Percentiles rank a stretch among this genome's conserved stretches.
Conservation (phyloP, 2,329 filamentous ascomycete genomes). For the Talaromyces atroroseus region DNA sequence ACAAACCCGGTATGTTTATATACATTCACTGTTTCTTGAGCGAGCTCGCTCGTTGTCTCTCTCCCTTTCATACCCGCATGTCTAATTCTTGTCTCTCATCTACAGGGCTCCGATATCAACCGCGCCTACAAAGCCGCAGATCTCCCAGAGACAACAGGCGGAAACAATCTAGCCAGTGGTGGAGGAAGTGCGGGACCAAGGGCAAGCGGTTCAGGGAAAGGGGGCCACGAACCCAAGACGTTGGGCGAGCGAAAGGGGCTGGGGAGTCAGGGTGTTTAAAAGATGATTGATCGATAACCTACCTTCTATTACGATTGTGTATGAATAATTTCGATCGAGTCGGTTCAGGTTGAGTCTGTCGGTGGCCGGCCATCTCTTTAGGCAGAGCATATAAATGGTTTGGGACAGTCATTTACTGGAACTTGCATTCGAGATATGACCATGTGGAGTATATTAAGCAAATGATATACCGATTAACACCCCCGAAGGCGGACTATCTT, state of each 20-base stretch:
- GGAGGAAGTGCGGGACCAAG: slow-evolving; percentile 21
- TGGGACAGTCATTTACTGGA: background rate
- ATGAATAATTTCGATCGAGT: background rate
- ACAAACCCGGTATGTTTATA: slow-evolving; percentile 17
- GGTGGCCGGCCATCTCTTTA: too few relatives aligned
- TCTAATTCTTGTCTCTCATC: background rate
- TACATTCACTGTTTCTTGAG: too few relatives aligned
- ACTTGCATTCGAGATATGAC: background rate
- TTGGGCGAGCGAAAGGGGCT: slow-evolving; percentile 32
- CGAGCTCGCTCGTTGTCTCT: background rate
- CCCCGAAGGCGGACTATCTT: background rate
- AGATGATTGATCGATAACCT: background rate
- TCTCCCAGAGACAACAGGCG: slow-evolving; percentile 30
- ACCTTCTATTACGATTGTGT: background rate
- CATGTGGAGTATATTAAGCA: background rate
- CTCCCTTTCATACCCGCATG: background rate
- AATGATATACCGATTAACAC: background rate
- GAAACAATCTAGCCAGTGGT: slow-evolving; percentile 21
- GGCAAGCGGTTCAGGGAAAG: slow-evolving; percentile 30
- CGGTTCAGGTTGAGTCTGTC: background rate
- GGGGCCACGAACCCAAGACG: slow-evolving; percentile 28
- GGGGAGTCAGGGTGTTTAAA: slow-evolving; percentile 16
- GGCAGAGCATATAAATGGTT: too few relatives aligned
- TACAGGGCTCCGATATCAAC: slow-evolving; percentile 20
- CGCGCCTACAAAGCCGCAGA: slow-evolving; percentile 29